These are phyloP conservation scores for Sporisorium graminicola DNA, from an alignment of 1,284 basidiomycete genomes.

Conservation along the genomic window DNA sequence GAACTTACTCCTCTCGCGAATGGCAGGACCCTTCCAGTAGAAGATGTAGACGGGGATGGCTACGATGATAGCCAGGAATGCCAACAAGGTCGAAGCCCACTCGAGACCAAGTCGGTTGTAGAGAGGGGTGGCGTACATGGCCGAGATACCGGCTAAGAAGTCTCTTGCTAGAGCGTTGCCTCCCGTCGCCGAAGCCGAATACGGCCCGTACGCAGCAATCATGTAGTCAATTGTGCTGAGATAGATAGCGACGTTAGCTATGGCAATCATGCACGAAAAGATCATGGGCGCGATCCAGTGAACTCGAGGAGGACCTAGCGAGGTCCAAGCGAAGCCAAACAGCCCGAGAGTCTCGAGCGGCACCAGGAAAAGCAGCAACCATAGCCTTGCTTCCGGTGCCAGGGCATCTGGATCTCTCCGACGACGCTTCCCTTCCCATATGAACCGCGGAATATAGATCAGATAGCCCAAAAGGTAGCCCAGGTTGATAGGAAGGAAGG, in stretches of 20 bases:
- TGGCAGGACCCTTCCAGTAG: conserved; percentile 70
- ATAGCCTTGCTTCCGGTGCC: conserved; percentile 70
- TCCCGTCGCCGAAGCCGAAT: conserved; percentile 70
- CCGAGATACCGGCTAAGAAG: conserved; percentile 71
- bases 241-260: conserved; percentile 69
- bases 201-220: conserved; percentile 71
- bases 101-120: conserved; percentile 68
- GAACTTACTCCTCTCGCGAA: conserved; percentile 70
- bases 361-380: conserved; percentile 69
- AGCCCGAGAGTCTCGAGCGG: conserved; percentile 71
- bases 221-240: conserved; percentile 71
- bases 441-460: conserved; percentile 69
- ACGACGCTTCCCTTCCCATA: conserved; percentile 59
- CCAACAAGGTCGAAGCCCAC: conserved; percentile 71
- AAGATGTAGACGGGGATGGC: conserved; percentile 71
- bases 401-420: conserved; percentile 60
- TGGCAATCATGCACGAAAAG: conserved; percentile 70
- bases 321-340: conserved; percentile 72
- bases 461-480: conserved; percentile 71
- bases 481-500: conserved; percentile 70
- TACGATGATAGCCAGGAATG: conserved; percentile 69
- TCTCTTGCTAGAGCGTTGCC: conserved; percentile 68
- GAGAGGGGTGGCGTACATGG: conserved; percentile 71
- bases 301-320: conserved; percentile 67
- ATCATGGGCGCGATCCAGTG: conserved; percentile 72